Conservation (phyloP, 2,329 filamentous ascomycete genomes). For the Exophiala lecanii-corni region DNA sequence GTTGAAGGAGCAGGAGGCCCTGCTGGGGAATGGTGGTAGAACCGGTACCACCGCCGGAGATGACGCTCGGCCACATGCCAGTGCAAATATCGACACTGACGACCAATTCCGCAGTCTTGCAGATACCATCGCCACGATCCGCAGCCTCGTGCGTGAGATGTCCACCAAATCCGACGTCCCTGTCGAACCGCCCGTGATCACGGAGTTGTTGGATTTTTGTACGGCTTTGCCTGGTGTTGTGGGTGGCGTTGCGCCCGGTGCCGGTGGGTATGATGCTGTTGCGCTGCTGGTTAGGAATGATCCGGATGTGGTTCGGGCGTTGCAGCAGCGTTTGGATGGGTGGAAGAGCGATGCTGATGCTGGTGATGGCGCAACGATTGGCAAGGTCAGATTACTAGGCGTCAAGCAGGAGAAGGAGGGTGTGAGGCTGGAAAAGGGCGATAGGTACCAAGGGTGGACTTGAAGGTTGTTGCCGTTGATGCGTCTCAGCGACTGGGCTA, state of each 20-base stretch:
- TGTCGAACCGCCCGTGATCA: slow-evolving; percentile 85
- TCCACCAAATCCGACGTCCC: slow-evolving; percentile 69
- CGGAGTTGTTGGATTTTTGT: slow-evolving; percentile 73
- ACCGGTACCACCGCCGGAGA: neutral
- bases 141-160: slow-evolving; percentile 69
- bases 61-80: neutral
- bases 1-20: slow-evolving; percentile 42
- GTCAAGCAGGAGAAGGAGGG: slow-evolving; percentile 45
- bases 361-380: slow-evolving; percentile 30
- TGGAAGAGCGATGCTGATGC: slow-evolving; percentile 50
- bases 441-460: slow-evolving; percentile 38
- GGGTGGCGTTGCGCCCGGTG: slow-evolving; percentile 88
- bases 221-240: slow-evolving; percentile 70
- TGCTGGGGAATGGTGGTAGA: slow-evolving; percentile 46
- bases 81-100: neutral
- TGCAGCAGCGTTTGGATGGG: slow-evolving; percentile 58
- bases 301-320: slow-evolving; percentile 53
- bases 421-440: slow-evolving; percentile 37
- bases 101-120: slow-evolving; percentile 45
- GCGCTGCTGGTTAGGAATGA: slow-evolving; percentile 74
- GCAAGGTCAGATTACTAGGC: slow-evolving; percentile 41
- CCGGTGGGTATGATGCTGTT: slow-evolving; percentile 88
- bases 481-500: too few relatives aligned
- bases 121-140: slow-evolving; percentile 47
- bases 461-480: slow-evolving; percentile 18